These are phyloP conservation scores for Nannizziopsis barbatae DNA, from an alignment of 2,329 filamentous ascomycete species.

Conservation along the genomic window DNA sequence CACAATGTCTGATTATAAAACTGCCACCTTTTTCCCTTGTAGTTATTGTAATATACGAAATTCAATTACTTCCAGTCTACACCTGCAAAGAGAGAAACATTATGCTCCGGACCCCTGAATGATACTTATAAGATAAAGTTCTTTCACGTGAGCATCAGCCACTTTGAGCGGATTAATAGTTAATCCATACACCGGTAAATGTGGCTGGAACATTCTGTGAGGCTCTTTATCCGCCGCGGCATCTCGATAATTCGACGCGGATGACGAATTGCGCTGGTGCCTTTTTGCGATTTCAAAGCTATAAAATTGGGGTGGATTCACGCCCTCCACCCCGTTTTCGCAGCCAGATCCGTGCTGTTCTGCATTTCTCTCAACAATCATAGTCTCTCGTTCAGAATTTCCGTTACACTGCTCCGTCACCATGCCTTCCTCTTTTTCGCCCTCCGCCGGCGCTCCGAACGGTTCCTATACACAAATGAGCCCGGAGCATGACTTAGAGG, in stretches of 20 bases:
- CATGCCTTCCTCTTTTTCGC: constrained; percentile 9
- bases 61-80: no score
- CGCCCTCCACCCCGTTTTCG: neutral
- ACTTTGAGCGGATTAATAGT: neutral
- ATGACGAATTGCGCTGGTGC: constrained; percentile 6
- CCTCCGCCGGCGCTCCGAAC: constrained; percentile 6
- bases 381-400: neutral
- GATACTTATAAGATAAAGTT: no score
- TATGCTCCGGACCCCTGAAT: no score
- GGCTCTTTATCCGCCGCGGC: constrained; percentile 3
- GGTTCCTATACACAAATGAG: constrained; percentile 31
- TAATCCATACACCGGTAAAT: neutral
- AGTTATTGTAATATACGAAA: no score
- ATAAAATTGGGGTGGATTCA: no score
- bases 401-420: neutral
- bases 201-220: constrained; percentile 9
- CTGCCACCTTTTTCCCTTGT: neutral
- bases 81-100: no score
- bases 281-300: neutral
- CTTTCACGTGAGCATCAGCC: no score
- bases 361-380: neutral
- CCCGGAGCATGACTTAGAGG: constrained; percentile 61
- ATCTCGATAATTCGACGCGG: neutral
- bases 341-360: neutral
- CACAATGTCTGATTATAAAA: neutral